These are phyloP conservation scores for Penicillium chermesinum DNA, from an alignment of 495 filamentous ascomycete genomes.

Conservation along the genomic window DNA sequence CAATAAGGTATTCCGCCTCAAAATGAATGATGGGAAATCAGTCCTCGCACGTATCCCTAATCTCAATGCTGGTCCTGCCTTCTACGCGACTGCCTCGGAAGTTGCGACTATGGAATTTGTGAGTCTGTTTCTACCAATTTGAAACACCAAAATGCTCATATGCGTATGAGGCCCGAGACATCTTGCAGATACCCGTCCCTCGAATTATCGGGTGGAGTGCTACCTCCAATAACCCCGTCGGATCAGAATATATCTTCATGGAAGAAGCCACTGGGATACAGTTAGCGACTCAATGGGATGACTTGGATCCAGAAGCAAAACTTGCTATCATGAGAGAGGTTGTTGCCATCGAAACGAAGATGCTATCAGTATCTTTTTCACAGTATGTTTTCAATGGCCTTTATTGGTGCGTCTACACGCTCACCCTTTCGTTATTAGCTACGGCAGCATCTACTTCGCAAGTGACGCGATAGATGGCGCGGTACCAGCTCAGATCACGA, in stretches of 20 bases:
- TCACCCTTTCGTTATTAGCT: constrained; percentile 13
- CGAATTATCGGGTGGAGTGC: constrained; percentile 17
- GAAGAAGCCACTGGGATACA: constrained; percentile 24
- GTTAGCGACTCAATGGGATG: constrained; percentile 22
- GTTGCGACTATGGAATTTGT: constrained; percentile 37
- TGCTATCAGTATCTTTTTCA: constrained; percentile 27
- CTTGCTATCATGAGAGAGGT: constrained; percentile 27
- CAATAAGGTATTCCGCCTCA: constrained; percentile 26
- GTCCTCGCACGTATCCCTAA: constrained; percentile 30
- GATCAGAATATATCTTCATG: constrained; percentile 28
- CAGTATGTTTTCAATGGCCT: constrained; percentile 10
- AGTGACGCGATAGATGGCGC: constrained; percentile 11
- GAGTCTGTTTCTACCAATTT: not conserved
- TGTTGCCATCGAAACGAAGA: constrained; percentile 21
- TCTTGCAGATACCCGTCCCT: constrained; percentile 18
- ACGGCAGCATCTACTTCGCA: constrained; percentile 31
- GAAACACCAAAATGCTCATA: constrained; percentile 5
- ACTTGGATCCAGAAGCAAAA: constrained; percentile 19
- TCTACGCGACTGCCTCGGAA: constrained; percentile 25
- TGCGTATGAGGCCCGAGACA: not conserved
- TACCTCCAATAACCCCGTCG: constrained; percentile 15
- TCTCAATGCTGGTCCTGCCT: constrained; percentile 23
- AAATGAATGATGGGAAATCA: constrained; percentile 23
- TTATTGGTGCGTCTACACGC: not conserved
- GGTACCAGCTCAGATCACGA: constrained; percentile 10